Evolutionary conservation across 352 stramenopile genomes (phyloP).

Genomic region (Phytophthora macrochlamydospora): DNA sequence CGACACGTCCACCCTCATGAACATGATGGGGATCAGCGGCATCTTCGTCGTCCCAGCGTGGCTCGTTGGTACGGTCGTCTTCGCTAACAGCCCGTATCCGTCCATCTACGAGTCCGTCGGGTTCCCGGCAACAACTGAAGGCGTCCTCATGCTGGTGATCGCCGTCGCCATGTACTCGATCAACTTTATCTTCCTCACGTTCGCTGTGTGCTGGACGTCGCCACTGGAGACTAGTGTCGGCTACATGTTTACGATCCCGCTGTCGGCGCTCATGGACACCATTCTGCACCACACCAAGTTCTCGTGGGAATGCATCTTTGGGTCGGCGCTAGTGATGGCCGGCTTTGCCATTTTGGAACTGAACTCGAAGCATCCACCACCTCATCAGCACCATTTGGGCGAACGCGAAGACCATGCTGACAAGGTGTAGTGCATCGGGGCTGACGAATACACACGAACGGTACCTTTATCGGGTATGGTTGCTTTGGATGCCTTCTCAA

Average conservation of each 20-base stretch:
- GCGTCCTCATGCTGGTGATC: constrained; percentile 34
- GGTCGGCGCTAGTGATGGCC: constrained; percentile 51
- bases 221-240: constrained; percentile 65
- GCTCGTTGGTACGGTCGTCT: constrained; percentile 44
- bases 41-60: constrained; percentile 56
- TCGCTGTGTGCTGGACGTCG: constrained; percentile 58
- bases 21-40: constrained; percentile 37
- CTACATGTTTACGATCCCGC: constrained; percentile 63
- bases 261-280: constrained; percentile 52
- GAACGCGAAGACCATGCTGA: neutral
- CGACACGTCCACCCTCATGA: constrained; percentile 54
- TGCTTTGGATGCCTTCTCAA: too few species aligned
- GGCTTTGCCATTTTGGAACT: constrained; percentile 25
- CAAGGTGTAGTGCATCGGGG: neutral
- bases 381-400: neutral
- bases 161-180: constrained; percentile 37
- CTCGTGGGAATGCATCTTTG: constrained; percentile 49
- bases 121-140: constrained; percentile 41
- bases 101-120: constrained; percentile 55
- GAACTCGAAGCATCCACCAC: constrained; percentile 17
- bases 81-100: constrained; percentile 43
- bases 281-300: constrained; percentile 51
- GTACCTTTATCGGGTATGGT: too few species aligned
- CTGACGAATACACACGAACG: too few species aligned
- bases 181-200: constrained; percentile 49